These are phyloP conservation scores for Beauveria sp. DNA, from an alignment of 2,329 filamentous ascomycete species.

Conservation along the genomic window DNA sequence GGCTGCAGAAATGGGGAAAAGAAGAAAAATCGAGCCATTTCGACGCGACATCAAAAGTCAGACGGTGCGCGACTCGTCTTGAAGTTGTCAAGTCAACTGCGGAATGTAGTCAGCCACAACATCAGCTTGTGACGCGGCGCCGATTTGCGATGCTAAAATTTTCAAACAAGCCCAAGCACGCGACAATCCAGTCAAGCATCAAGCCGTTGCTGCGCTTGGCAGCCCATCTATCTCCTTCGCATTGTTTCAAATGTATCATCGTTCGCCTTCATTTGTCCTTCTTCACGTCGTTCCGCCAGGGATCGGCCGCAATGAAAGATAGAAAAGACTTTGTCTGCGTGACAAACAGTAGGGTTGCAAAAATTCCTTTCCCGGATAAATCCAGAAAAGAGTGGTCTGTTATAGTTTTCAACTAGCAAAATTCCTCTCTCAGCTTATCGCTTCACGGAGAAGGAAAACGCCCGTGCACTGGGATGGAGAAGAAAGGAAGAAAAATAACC, in stretches of 20 bases:
- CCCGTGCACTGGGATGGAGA: slow-evolving; percentile 58
- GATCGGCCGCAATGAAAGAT: slow-evolving; percentile 35
- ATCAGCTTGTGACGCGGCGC: no score
- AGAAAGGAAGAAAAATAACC: slow-evolving; percentile 33
- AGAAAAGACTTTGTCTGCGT: slow-evolving; percentile 16
- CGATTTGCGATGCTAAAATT: no score
- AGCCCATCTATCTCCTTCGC: no score
- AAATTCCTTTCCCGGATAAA: slow-evolving; percentile 64
- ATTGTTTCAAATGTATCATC: not conserved
- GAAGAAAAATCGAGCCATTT: no score
- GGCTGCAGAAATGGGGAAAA: not conserved
- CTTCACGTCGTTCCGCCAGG: slow-evolving; percentile 30
- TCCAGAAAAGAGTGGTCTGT: slow-evolving; percentile 61
- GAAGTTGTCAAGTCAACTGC: no score
- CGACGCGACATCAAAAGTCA: no score
- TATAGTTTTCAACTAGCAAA: slow-evolving; percentile 87
- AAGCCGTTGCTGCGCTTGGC: no score
- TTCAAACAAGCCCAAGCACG: no score
- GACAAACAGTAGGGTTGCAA: slow-evolving; percentile 42
- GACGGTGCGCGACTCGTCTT: no score
- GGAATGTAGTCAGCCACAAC: no score
- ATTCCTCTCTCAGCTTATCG: slow-evolving; percentile 69
- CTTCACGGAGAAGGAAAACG: slow-evolving; percentile 54
- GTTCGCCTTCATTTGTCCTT: slow-evolving; percentile 21
- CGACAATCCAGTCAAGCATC: no score